Conservation (phyloP, 768 basidiomycete genomes). For the Leccinum rimulosum region DNA sequence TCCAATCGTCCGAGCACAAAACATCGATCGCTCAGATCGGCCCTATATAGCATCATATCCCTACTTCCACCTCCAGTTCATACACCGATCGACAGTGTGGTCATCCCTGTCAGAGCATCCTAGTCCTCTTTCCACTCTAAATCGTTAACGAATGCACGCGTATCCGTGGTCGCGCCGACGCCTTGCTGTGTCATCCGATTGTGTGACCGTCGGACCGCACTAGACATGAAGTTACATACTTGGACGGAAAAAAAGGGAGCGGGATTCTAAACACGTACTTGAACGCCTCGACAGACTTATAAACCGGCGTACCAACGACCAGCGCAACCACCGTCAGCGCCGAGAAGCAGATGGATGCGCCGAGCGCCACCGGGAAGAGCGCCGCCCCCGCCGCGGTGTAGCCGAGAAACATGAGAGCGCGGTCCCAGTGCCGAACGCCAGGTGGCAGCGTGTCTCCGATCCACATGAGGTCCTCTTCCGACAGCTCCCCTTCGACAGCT, state of each 20-base stretch:
- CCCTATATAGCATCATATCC: too few species aligned
- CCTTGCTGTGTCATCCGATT: not conserved
- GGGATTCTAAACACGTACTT: not conserved
- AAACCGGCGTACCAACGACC: not conserved
- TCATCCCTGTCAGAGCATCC: too few species aligned
- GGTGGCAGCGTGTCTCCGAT: conserved; percentile 17
- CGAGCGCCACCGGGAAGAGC: conserved; percentile 14
- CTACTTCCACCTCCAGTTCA: too few species aligned
- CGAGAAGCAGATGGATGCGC: conserved; percentile 8
- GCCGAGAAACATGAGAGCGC: not conserved
- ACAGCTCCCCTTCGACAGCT: conserved; percentile 15
- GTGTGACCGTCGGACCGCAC: not conserved
- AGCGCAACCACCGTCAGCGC: not conserved
- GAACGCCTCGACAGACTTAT: not conserved
- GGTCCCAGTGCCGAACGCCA: conserved; percentile 18
- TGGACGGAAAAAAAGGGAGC: not conserved
- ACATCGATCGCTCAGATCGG: too few species aligned
- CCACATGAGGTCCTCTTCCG: conserved; percentile 19
- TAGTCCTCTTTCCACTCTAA: too few species aligned
- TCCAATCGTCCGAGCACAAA: too few species aligned
- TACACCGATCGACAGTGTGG: too few species aligned
- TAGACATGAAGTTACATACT: not conserved
- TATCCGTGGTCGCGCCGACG: not conserved
- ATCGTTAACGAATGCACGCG: too few species aligned
- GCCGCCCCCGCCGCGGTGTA: not conserved